Conservation (phyloP, 495 filamentous ascomycete species). For the Haplographium delicatum region DNA sequence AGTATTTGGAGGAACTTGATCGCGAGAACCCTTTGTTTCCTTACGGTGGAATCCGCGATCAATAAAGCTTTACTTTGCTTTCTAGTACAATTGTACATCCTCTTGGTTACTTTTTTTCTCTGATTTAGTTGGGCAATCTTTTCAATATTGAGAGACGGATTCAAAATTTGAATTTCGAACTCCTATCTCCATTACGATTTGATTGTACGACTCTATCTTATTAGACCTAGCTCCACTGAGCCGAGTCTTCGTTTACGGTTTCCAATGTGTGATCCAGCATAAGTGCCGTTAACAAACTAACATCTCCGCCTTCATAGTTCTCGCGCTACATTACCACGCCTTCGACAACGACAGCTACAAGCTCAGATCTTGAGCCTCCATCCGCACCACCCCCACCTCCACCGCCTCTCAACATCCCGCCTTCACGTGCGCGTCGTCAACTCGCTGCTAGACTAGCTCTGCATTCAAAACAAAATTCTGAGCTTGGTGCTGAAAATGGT, state of each 20-base stretch:
- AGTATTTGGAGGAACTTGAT: constrained; percentile 29
- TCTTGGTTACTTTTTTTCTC: constrained; percentile 19
- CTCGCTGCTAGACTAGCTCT: constrained; percentile 76
- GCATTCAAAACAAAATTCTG: constrained; percentile 59
- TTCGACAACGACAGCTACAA: constrained; percentile 25
- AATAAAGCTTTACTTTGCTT: constrained; percentile 12
- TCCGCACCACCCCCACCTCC: constrained; percentile 51
- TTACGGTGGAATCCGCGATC: constrained; percentile 19
- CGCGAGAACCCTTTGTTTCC: constrained; percentile 28
- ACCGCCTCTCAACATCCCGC: constrained; percentile 69
- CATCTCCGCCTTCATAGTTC: constrained; percentile 16
- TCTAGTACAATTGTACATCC: too few relatives aligned
- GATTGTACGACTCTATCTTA: not conserved
- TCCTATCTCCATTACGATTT: constrained; percentile 4
- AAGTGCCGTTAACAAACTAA: too few relatives aligned
- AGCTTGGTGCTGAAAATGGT: constrained; percentile 23
- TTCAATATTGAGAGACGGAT: constrained; percentile 14
- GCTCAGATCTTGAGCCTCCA: constrained; percentile 38
- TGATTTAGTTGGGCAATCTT: constrained; percentile 2
- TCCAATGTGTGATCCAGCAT: too few relatives aligned
- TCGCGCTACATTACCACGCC: constrained; percentile 28
- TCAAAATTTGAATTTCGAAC: constrained; percentile 14
- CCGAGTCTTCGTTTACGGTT: too few relatives aligned
- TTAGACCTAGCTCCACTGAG: constrained; percentile 5
- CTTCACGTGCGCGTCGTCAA: constrained; percentile 81